Evolutionary conservation across 345 rosid species (phyloP), one percentile per base, ranked within the genome.

Genomic region (Citrus glauca): DNA sequence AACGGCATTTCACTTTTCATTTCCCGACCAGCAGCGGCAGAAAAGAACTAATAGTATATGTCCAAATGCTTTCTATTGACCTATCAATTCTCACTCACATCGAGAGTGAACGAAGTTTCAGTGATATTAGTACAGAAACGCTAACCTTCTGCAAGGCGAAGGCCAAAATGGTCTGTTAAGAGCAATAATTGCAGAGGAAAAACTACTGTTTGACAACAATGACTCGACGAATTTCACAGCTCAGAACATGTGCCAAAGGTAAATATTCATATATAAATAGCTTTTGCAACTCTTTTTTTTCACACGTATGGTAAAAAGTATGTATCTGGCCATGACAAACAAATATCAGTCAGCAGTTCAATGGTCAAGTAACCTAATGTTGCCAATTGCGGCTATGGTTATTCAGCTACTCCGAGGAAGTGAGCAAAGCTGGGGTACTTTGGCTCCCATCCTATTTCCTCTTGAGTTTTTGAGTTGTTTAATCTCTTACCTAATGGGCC

Each of bases 361-460:
- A 9, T 3, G 48, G 27, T 55, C 40, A 57, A 59, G 32, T 45
- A 56, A 53, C 65, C 13, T n/a, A 25, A 25, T 11, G 30, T 27
- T 27, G 8, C 25, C 28, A 4, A 24, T 28, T 35, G 65, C 33
- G 19, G 61, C 37, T 32, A 32, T 38, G 32, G 79, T 86, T 83
- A 90, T 27, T 84, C 85, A 0, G 84, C 75, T 17, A 89, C 81
- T 74, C 94, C 95, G 13, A 96, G 85, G 86, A 90, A 96, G 4
- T 87, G 86, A 71, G 93, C 91, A 77, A 96, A 96, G 88, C 97
- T 94, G 22, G 88, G 88, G 80, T 91, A 87, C 81, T 90, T 90
- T 1, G 98, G 98, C 82, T 96, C 94, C 99, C 99, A 94, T 60
- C 89, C 97, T 55, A 96, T 78, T 70, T 92, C 97, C 1, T 83